Percentiles rank a stretch among this genome's conserved stretches.
These are phyloP conservation scores for Blumeria graminis DNA, from an alignment of 2,329 filamentous ascomycete species.

Conservation along the genomic window DNA sequence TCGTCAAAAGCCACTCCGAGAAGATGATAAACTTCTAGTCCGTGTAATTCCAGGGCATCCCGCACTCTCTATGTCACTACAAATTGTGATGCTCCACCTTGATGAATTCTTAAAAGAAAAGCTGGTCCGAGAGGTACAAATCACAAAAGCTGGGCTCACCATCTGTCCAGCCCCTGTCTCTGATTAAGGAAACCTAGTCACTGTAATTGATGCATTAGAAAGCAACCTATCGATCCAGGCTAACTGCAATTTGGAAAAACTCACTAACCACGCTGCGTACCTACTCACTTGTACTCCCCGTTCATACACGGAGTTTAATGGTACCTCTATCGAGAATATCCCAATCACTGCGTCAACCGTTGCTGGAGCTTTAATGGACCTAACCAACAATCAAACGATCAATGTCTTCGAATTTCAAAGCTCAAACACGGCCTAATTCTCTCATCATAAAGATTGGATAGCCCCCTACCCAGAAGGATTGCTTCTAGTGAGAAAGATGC, in stretches of 20 bases:
- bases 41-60: not conserved
- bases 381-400: not conserved
- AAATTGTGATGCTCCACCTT: not conserved
- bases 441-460: not conserved
- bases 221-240: not conserved
- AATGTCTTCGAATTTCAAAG: not conserved
- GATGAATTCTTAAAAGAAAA: not conserved
- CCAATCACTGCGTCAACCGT: not conserved
- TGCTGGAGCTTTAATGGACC: not conserved
- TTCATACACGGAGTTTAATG: not conserved
- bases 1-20: not conserved
- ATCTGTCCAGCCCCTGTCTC: not conserved
- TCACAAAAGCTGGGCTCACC: not conserved
- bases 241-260: not conserved
- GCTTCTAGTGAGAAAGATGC: not conserved
- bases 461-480: not conserved
- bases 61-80: not conserved
- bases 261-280: not conserved
- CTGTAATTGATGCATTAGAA: not conserved
- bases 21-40: not conserved
- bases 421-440: not conserved
- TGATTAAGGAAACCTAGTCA: not conserved
- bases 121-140: not conserved
- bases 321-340: not conserved
- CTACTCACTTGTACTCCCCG: not conserved